Evolutionary conservation across 2,329 filamentous ascomycete species (phyloP).

Genomic region (Daldinia sp.): DNA sequence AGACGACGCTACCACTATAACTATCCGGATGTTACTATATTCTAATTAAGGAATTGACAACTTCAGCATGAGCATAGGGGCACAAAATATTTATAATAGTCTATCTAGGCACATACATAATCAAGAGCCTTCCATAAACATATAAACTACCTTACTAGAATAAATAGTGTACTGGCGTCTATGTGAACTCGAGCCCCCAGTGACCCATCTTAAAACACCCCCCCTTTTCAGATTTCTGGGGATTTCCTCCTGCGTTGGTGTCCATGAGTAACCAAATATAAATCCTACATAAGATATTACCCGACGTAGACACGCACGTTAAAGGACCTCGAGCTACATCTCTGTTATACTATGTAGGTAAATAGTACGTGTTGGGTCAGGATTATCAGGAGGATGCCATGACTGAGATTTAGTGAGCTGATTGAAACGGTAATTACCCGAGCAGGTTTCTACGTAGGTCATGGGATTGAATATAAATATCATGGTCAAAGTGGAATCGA

Average conservation of each 20-base stretch:
- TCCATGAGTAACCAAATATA: not conserved
- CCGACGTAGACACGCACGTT: not conserved
- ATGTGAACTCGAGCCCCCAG: no score
- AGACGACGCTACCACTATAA: not conserved
- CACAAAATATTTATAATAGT: no score
- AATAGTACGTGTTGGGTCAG: not conserved
- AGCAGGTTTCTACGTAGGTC: not conserved
- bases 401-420: not conserved
- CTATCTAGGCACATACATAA: no score
- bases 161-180: no score
- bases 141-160: no score
- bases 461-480: not conserved
- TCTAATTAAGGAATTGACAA: no score
- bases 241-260: not conserved
- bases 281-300: not conserved
- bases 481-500: not conserved
- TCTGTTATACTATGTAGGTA: not conserved
- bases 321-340: not conserved
- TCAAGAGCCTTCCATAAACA: no score
- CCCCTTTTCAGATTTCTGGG: not conserved
- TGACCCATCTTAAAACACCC: not conserved
- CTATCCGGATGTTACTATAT: no score
- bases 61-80: no score
- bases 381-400: not conserved
- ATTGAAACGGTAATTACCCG: not conserved